Conservation (phyloP, 768 basidiomycete species). For the Hericium rajendrae region DNA sequence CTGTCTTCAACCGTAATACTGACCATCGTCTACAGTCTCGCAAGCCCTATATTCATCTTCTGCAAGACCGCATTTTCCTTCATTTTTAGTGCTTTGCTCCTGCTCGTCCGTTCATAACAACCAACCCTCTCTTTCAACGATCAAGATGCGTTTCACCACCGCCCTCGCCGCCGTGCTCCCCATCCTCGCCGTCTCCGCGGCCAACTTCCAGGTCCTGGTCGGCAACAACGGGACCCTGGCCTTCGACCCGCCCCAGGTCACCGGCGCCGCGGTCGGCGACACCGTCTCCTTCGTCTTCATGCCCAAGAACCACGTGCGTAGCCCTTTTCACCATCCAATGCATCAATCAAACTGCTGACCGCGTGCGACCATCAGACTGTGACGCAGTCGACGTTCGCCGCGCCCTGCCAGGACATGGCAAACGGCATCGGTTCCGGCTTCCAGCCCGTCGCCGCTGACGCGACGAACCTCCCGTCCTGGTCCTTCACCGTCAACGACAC, state of each 20-base stretch:
- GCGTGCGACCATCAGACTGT: conserved; percentile 19
- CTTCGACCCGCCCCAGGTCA: conserved; percentile 8
- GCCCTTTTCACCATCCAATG: conserved; percentile 7
- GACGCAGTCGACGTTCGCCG: conserved; percentile 26
- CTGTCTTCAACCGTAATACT: not conserved
- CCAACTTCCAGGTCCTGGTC: conserved; percentile 6
- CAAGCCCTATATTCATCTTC: conserved; percentile 4
- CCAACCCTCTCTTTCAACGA: not conserved
- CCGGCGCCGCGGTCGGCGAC: conserved; percentile 15
- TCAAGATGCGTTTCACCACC: conserved; percentile 10
- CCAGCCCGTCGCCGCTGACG: conserved; percentile 15
- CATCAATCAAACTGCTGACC: conserved; percentile 7
- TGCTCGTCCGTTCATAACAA: not conserved
- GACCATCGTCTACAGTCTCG: conserved; percentile 6
- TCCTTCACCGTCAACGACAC: conserved; percentile 14
- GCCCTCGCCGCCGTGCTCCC: conserved; percentile 3
- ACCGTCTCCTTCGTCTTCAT: conserved; percentile 12
- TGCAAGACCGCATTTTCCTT: not conserved
- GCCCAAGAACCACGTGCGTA: conserved; percentile 14
- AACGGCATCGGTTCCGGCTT: conserved; percentile 21
- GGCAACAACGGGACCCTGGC: conserved; percentile 2
- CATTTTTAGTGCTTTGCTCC: conserved; percentile 3
- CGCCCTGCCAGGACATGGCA: conserved; percentile 20
- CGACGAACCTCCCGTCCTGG: conserved; percentile 2
- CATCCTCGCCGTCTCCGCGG: conserved; percentile 6